Conservation (phyloP, 768 basidiomycete species). For the Tephrocybe sp. region DNA sequence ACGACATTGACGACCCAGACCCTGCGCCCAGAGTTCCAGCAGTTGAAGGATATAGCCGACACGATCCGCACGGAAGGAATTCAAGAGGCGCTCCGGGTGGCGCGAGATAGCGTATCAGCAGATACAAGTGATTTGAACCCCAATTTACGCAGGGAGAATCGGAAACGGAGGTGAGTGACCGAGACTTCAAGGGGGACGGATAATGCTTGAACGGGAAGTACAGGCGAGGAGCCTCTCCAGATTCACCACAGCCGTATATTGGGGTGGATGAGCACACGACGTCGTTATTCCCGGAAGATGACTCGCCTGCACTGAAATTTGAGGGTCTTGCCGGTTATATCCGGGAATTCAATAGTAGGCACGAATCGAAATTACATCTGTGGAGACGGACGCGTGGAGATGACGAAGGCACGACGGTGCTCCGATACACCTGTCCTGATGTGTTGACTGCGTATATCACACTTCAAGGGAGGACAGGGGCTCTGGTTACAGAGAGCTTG, state of each 20-base stretch:
- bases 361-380: slow-evolving; percentile 50
- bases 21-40: slow-evolving; percentile 41
- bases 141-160: slow-evolving; percentile 45
- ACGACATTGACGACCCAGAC: slow-evolving; percentile 23
- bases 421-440: slow-evolving; percentile 65
- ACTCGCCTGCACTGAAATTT: slow-evolving; percentile 36
- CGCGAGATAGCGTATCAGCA: slow-evolving; percentile 51
- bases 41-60: slow-evolving; percentile 48
- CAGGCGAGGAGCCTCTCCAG: slow-evolving; percentile 54
- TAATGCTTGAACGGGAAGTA: slow-evolving; percentile 4
- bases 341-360: slow-evolving; percentile 52
- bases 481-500: slow-evolving; percentile 55
- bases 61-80: slow-evolving; percentile 47
- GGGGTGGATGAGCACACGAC: slow-evolving; percentile 38
- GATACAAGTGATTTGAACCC: slow-evolving; percentile 52
- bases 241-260: slow-evolving; percentile 61
- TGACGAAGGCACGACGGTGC: slow-evolving; percentile 36
- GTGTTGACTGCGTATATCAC: slow-evolving; percentile 68
- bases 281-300: slow-evolving; percentile 46
- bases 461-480: slow-evolving; percentile 38
- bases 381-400: slow-evolving; percentile 41
- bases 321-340: slow-evolving; percentile 55
- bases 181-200: slow-evolving; percentile 12
- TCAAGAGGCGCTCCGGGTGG: slow-evolving; percentile 58
- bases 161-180: slow-evolving; percentile 56